Evolutionary conservation across 1,284 basidiomycete genomes (phyloP).

Genomic region (Athelia psychrophila): DNA sequence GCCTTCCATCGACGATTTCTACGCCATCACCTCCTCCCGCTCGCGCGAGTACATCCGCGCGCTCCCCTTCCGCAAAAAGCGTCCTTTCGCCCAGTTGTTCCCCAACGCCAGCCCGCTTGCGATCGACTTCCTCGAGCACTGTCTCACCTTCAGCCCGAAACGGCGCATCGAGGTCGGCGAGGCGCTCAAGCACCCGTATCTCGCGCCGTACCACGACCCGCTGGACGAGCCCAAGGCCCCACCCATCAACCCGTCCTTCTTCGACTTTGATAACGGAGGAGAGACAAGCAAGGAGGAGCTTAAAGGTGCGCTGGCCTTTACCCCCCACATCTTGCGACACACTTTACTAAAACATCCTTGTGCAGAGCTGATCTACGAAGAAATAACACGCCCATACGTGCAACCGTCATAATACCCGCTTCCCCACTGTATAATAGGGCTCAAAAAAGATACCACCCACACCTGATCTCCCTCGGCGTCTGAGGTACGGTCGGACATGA

Average conservation of each 20-base stretch:
- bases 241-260: constrained; percentile 83
- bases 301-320: constrained; percentile 53
- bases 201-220: constrained; percentile 90
- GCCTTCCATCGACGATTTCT: constrained; percentile 88
- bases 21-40: constrained; percentile 82
- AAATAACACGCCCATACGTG: background rate
- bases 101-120: constrained; percentile 85
- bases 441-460: too few relatives aligned
- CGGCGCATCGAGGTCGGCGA: constrained; percentile 89
- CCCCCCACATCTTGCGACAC: background rate
- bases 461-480: too few relatives aligned
- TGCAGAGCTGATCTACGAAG: background rate
- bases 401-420: background rate
- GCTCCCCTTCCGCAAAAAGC: constrained; percentile 83
- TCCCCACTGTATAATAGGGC: background rate
- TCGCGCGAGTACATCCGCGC: constrained; percentile 90
- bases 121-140: constrained; percentile 87
- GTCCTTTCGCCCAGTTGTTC: constrained; percentile 77
- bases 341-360: background rate
- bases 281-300: constrained; percentile 66
- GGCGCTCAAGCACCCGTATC: constrained; percentile 90
- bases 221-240: constrained; percentile 83
- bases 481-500: too few relatives aligned
- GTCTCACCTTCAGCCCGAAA: constrained; percentile 90
- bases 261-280: constrained; percentile 82